Percentiles rank a stretch among this genome's conserved stretches.
phyloP scores from a whole-genome alignment of 768 basidiomycete species.

The Boletus patriciae region DNA sequence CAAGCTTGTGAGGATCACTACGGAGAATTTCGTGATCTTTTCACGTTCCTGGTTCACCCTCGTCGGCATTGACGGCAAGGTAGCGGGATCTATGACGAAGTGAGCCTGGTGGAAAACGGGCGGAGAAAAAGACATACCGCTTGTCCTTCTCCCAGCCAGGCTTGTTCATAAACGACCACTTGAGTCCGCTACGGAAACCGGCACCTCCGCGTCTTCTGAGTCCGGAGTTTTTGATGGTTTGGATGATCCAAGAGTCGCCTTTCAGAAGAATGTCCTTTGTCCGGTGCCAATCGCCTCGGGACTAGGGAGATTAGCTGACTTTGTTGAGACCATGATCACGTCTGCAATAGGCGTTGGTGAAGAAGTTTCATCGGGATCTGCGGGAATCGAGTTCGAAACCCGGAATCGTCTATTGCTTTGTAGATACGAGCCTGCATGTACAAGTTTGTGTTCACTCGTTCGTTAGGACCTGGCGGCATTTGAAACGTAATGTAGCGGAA shows the following conservation, averaged over 20 bases:
- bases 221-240: slow-evolving; percentile 94
- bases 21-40: slow-evolving; percentile 98
- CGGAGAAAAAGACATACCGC: slow-evolving; percentile 45
- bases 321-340: slow-evolving; percentile 83
- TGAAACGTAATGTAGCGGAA: too few relatives aligned
- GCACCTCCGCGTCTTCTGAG: slow-evolving; percentile 95
- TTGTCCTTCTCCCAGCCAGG: slow-evolving; percentile 95
- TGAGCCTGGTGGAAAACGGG: not conserved
- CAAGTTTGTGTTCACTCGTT: too few relatives aligned
- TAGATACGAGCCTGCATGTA: too few relatives aligned
- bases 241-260: slow-evolving; percentile 96
- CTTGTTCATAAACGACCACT: slow-evolving; percentile 99
- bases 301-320: slow-evolving; percentile 41
- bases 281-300: slow-evolving; percentile 96
- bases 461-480: too few relatives aligned
- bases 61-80: slow-evolving; percentile 96
- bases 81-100: slow-evolving; percentile 76
- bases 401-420: too few relatives aligned
- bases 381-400: too few relatives aligned
- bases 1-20: slow-evolving; percentile 96
- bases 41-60: slow-evolving; percentile 98
- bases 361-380: too few relatives aligned
- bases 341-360: slow-evolving; percentile 84
- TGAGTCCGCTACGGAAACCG: slow-evolving; percentile 94
- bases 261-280: slow-evolving; percentile 96